A percentile compares a stretch with the other conserved stretches of the same genome.
Evolutionary conservation across 306 rosid species (phyloP).

Genomic region (Vachellia collinsii): DNA sequence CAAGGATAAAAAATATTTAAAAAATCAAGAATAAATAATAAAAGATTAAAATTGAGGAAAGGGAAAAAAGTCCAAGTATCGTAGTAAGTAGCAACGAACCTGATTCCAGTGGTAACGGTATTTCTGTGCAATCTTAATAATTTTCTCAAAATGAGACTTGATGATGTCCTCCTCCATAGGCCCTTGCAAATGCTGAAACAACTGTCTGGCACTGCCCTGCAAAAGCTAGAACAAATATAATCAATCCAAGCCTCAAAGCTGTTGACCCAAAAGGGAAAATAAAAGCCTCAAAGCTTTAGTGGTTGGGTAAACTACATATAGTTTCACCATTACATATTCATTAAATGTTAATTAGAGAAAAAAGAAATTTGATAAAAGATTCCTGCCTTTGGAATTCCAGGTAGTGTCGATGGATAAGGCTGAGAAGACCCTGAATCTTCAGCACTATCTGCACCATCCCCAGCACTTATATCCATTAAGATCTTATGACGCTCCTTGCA

Average conservation of each 20-base stretch:
- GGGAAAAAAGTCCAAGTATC: background rate
- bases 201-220: slow-evolving; percentile 92
- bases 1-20: background rate
- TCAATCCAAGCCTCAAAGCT: slow-evolving; percentile 30
- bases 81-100: slow-evolving; percentile 43
- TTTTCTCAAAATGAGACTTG: slow-evolving; percentile 82
- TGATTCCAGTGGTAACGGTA: slow-evolving; percentile 59
- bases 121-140: slow-evolving; percentile 76
- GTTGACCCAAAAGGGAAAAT: background rate
- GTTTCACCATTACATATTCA: slow-evolving; percentile 3
- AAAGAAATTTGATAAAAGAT: background rate
- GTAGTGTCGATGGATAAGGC: slow-evolving; percentile 79
- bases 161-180: slow-evolving; percentile 84
- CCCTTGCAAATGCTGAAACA: slow-evolving; percentile 83
- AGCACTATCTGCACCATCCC: slow-evolving; percentile 90
- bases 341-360: background rate
- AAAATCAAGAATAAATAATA: background rate
- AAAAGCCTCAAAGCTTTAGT: background rate
- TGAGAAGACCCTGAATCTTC: slow-evolving; percentile 94
- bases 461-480: slow-evolving; percentile 72
- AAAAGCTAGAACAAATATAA: slow-evolving; percentile 34
- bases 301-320: slow-evolving; percentile 8
- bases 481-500: slow-evolving; percentile 90
- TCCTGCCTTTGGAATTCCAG: slow-evolving; percentile 89
- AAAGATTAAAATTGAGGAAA: background rate